Conservation (phyloP, 306 rosid species). For the Spatholobus suberectus region DNA sequence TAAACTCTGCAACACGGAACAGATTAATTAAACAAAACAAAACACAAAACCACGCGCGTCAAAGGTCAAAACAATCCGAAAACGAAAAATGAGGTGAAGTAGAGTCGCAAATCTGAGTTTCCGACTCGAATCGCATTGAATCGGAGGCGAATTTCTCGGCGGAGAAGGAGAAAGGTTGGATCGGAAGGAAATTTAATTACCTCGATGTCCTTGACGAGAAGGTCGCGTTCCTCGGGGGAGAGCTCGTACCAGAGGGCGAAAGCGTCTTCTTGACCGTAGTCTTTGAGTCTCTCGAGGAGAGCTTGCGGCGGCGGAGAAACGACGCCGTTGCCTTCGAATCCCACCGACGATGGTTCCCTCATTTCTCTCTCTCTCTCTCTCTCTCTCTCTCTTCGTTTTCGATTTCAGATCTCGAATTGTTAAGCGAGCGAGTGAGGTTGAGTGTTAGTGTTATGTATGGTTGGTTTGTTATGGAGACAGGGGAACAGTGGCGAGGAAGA, state of each 20-base stretch:
- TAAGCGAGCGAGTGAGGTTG: constrained; percentile 26
- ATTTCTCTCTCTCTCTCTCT: constrained; percentile 3
- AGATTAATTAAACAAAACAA: not conserved
- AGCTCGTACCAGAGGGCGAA: constrained; percentile 95
- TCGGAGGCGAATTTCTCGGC: not conserved
- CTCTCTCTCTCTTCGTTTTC: not conserved
- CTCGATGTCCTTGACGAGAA: constrained; percentile 86
- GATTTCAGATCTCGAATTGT: constrained; percentile 40
- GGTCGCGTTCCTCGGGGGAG: constrained; percentile 75
- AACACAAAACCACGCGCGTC: not conserved
- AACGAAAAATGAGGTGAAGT: not conserved
- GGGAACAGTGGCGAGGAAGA: constrained; percentile 56
- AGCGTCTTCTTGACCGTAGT: constrained; percentile 95
- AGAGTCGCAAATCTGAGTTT: constrained; percentile 29
- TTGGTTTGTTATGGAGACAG: constrained; percentile 40
- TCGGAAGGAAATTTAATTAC: constrained; percentile 43
- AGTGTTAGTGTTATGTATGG: constrained; percentile 30
- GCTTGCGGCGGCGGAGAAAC: constrained; percentile 69
- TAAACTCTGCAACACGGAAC: constrained; percentile 58
- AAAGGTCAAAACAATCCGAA: not conserved
- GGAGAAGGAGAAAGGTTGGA: not conserved
- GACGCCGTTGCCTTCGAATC: constrained; percentile 53
- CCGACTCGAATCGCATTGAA: not conserved
- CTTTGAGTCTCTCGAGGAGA: constrained; percentile 89
- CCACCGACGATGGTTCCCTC: constrained; percentile 60